A percentile compares a stretch with the other conserved stretches of the same genome.
Evolutionary conservation across 2,329 filamentous ascomycete genomes (phyloP).

Genomic region (Aspergillus sp.): DNA sequence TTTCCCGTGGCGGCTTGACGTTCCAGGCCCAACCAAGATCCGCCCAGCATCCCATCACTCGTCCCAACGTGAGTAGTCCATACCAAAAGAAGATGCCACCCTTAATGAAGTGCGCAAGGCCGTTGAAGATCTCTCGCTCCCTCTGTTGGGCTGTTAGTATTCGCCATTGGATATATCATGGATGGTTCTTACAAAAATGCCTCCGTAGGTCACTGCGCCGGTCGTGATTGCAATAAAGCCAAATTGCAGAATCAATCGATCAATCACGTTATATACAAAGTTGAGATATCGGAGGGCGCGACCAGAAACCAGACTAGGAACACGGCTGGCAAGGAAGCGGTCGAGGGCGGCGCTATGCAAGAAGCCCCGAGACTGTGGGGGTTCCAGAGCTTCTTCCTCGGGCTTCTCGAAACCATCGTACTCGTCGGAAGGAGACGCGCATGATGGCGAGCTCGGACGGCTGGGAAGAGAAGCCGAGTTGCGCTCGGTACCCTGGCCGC

Average conservation of each 20-base stretch:
- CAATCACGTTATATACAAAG: constrained; percentile 68
- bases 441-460: constrained; percentile 65
- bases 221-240: constrained; percentile 74
- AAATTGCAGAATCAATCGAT: constrained; percentile 76
- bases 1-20: constrained; percentile 65
- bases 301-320: constrained; percentile 61
- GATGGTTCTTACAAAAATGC: constrained; percentile 74
- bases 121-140: constrained; percentile 73
- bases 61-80: constrained; percentile 81
- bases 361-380: constrained; percentile 41
- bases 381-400: constrained; percentile 50
- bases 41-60: constrained; percentile 88
- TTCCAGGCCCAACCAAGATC: constrained; percentile 98
- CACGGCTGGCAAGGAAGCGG: constrained; percentile 57
- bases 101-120: constrained; percentile 91
- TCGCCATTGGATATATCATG: background rate
- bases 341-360: constrained; percentile 53
- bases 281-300: constrained; percentile 63
- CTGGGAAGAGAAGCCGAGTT: constrained; percentile 70
- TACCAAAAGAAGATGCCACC: constrained; percentile 95
- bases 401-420: constrained; percentile 56
- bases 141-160: constrained; percentile 55
- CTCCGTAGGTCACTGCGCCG: constrained; percentile 76
- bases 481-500: constrained; percentile 74
- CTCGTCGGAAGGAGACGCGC: constrained; percentile 53